A percentile compares a stretch with the other conserved stretches of the same genome.
Evolutionary conservation across 169 alveolate species (phyloP).

Genomic region (Plasmodium billcollinsi): DNA sequence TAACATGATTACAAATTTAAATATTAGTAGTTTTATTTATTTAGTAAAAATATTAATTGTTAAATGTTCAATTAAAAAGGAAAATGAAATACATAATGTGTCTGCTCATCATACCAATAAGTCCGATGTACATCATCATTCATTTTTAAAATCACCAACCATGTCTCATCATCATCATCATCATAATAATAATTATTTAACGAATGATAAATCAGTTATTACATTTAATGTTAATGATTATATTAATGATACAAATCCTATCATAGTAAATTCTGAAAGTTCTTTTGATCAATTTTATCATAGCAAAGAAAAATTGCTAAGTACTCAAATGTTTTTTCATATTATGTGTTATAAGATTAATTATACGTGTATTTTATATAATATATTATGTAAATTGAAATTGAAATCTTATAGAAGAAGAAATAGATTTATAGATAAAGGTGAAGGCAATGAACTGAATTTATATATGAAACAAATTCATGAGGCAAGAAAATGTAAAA

Average conservation of each 20-base stretch:
- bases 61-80: slow-evolving; percentile 31
- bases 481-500: background rate
- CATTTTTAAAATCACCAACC: background rate
- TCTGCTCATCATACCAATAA: slow-evolving; percentile 1
- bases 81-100: slow-evolving; percentile 15
- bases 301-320: slow-evolving; percentile 32
- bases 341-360: slow-evolving; percentile 65
- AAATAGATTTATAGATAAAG: background rate
- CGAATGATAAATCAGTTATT: slow-evolving; percentile 18
- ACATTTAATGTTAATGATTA: slow-evolving; percentile 8
- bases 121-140: slow-evolving; percentile 21
- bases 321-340: slow-evolving; percentile 73
- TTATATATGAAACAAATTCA: background rate
- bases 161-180: slow-evolving; percentile 22
- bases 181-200: slow-evolving; percentile 9
- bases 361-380: slow-evolving; percentile 66
- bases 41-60: slow-evolving; percentile 61
- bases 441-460: background rate
- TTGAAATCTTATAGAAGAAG: background rate
- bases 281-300: slow-evolving; percentile 37
- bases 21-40: slow-evolving; percentile 64
- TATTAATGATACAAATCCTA: slow-evolving; percentile 62
- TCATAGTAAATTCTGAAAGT: slow-evolving; percentile 65
- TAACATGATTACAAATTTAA: slow-evolving; percentile 65
- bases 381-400: slow-evolving; percentile 23